Base-by-base conservation (phyloP, 495 filamentous ascomycete species). In the Aspergillus sclerotioniger region DNA sequence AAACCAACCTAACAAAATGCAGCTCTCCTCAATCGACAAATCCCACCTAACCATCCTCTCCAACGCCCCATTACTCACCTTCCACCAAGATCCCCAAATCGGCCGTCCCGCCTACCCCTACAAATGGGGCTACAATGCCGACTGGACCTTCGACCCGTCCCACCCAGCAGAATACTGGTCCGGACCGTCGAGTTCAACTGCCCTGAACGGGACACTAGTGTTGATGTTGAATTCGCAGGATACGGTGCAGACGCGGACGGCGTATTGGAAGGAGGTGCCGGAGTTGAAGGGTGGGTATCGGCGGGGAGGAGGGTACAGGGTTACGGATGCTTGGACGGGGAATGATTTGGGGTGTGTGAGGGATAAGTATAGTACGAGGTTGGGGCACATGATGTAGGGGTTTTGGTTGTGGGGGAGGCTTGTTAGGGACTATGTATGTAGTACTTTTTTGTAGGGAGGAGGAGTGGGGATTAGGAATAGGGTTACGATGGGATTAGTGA, bases 131-230 rank as follows among this genome's bases (percentile, higher is more conserved):
- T 77, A 76, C 39, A 87, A 85, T 39, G 65, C 76, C 0, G 81
- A 87, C 58, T 86, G 80, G 73, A 88, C 82, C 0, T 90, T 84
- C 58, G 80, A 86, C 46, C 68, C 78, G 0, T 74, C 66, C 0
- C 76, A 81, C 49, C 85, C 84, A 3, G 83, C 85, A 0, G 84
- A 85, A 61, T 88, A 82, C 62, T 88, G 83, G 76, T 76, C 74
- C 0, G 87, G 87, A 0, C 62, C 75, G 21, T 81, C 76, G 5
- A 66, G 73, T n/a, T n/a, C n/a, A n/a, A n/a, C n/a, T 39, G 79
- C 72, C 1, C 66, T 75, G 28, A 60, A 71, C 29, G 72, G 70
- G 0, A 82, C 76, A 3, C 63, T 87, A 54, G 80, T 87, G 1
- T 56, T 85, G 39, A 77, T 83, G 65, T 58, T 85, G 3, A 84